Percentiles rank a stretch among this genome's conserved stretches.
These are phyloP conservation scores for Eucalyptus leucophloia DNA, from an alignment of 345 rosid species.

Conservation along the genomic window DNA sequence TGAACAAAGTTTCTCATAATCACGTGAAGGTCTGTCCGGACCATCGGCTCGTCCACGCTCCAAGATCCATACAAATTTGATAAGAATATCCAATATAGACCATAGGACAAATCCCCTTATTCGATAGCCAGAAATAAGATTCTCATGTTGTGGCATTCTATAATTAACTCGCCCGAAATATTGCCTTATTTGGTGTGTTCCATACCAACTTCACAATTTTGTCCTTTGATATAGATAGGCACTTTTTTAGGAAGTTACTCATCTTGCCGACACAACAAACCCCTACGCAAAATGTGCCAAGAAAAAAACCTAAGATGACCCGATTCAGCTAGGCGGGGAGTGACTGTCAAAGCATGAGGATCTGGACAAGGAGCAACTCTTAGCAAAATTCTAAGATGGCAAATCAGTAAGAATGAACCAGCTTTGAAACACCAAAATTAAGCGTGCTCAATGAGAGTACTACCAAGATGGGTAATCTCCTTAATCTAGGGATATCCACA, in stretches of 20 bases:
- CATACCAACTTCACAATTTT: not conserved
- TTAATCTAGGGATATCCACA: too few relatives aligned
- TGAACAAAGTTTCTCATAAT: not conserved
- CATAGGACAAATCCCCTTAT: not conserved
- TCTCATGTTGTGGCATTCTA: not conserved
- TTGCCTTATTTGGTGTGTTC: too few relatives aligned
- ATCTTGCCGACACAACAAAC: not conserved
- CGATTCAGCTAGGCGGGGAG: fast-evolving
- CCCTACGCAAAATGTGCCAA: not conserved
- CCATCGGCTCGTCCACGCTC: not conserved
- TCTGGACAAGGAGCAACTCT: not conserved
- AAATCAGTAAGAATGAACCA: not conserved
- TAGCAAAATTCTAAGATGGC: not conserved
- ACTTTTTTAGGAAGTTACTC: not conserved
- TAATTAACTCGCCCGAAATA: not conserved
- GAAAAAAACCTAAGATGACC: not conserved
- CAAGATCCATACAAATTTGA: not conserved
- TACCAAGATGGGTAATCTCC: too few relatives aligned
- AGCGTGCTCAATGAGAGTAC: too few relatives aligned
- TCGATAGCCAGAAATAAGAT: not conserved
- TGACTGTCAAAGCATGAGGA: not conserved
- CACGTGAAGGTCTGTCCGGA: not conserved
- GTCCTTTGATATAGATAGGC: not conserved
- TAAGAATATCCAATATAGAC: not conserved
- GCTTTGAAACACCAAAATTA: too few relatives aligned